Evolutionary conservation across 257 asterid species (phyloP).

Genomic region (Nemophila menziesii): DNA sequence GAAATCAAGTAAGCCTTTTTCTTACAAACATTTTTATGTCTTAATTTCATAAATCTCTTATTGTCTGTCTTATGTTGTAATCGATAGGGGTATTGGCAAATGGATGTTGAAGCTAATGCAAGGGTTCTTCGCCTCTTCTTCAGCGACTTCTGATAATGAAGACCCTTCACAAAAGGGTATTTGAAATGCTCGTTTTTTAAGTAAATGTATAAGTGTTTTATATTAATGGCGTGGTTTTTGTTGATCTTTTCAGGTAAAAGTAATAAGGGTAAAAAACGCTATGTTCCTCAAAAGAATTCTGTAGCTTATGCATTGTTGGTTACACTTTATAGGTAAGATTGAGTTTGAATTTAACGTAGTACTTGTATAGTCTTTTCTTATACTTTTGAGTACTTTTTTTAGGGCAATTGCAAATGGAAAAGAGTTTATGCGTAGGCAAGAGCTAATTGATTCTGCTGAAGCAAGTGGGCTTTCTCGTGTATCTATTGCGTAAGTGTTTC

Average conservation of each 20-base stretch:
- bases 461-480: conserved; percentile 91
- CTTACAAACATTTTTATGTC: not conserved
- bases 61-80: not conserved
- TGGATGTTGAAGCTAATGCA: conserved; percentile 84
- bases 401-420: conserved; percentile 53
- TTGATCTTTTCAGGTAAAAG: conserved; percentile 36
- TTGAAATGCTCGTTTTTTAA: not conserved
- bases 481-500: conserved; percentile 50
- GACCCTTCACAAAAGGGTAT: conserved; percentile 38
- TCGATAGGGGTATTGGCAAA: conserved; percentile 83
- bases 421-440: conserved; percentile 74
- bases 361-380: not conserved
- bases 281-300: conserved; percentile 89
- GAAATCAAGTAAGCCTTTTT: conserved; percentile 52
- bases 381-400: not conserved
- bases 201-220: not conserved
- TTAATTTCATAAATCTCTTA: not conserved
- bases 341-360: not conserved
- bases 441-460: conserved; percentile 80
- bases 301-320: conserved; percentile 80
- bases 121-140: conserved; percentile 45
- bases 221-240: not conserved
- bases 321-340: conserved; percentile 64
- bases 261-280: conserved; percentile 46
- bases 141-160: conserved; percentile 31